Evolutionary conservation across 1,139 yeast genomes (phyloP), one percentile per base, ranked within the genome.

Genomic region (Suhomyces bokatorum): DNA sequence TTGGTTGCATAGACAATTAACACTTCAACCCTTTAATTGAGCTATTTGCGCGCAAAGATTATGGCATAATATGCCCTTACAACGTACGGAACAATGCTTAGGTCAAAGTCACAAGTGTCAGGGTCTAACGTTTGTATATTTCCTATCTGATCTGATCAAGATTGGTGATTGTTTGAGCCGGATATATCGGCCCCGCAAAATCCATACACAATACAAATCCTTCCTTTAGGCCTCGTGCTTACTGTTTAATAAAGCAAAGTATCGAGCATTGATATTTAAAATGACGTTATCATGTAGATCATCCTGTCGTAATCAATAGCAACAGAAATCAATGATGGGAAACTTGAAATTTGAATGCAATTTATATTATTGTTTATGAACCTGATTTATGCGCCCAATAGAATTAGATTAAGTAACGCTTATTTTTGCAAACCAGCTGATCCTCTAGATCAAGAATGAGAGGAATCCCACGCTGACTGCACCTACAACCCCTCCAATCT

Each of bases 381-480:
- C 10, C 3, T 26, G 27, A 26, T 26, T 26, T 17, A 17, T 4
- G 6, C 20, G 5, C 20, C 20, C 20, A 17, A 17, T 17, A 17
- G 20, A 17, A 17, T 17, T 17, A 17, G 20, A 17, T 17, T 17
- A 17, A 3, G 28, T 22, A 22, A 8, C 13, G 4, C 28, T 24
- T 22, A 6, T n/a, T 20, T 13, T 6, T 9, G 12, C 11, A n/a
- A 12, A 3, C 10, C 12, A 14, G 12, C 22, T 20, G 28, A 33
- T 27, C 28, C 3, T 8, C 32, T 53, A 58, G 26, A 56, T 31
- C 16, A 60, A 53, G 45, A 57, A 56, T 28, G 64, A 56, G 34
- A 62, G 40, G 27, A 60, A 42, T 3, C 68, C 69, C 29, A 58
- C 40, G 11, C 48, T 52, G 33, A 62, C 43, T 1, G 67, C 56